Conservation (phyloP, 305 asterid species). For the Monarda citriodora region DNA sequence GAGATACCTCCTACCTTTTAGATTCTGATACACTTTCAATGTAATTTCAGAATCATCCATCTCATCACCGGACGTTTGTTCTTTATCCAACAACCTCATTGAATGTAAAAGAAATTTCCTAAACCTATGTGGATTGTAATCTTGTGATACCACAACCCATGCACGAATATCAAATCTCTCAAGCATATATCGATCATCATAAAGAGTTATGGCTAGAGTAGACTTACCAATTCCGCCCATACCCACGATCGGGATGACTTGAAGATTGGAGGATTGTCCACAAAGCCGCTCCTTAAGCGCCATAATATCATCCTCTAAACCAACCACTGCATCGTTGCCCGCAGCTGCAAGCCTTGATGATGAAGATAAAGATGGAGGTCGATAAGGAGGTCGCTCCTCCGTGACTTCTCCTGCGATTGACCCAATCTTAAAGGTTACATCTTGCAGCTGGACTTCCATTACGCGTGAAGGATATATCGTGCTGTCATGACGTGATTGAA, state of each 20-base stretch:
- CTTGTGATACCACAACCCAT: slow-evolving; percentile 1
- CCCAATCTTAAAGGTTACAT: neutral
- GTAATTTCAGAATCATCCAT: neutral
- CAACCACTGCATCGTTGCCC: neutral
- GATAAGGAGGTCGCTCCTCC: neutral
- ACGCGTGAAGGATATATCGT: neutral
- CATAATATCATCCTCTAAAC: neutral
- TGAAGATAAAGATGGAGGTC: neutral
- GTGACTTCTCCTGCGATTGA: slow-evolving; percentile 1
- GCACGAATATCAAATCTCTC: neutral
- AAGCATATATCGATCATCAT: neutral
- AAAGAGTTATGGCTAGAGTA: slow-evolving; percentile 8
- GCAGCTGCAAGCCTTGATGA: neutral
- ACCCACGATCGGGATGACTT: slow-evolving; percentile 15
- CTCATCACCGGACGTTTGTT: neutral
- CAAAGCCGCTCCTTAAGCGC: slow-evolving; percentile 4
- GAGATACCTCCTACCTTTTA: neutral
- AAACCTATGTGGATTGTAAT: neutral
- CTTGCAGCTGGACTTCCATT: neutral
- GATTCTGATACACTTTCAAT: neutral
- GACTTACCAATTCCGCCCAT: slow-evolving; percentile 17
- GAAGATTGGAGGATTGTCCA: slow-evolving; percentile 1
- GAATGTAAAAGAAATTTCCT: neutral
- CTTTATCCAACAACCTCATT: neutral
- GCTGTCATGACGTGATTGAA: neutral